A percentile compares a stretch with the other conserved stretches of the same genome.
Conservation (phyloP, 108 stramenopile species). For the Pseudonitzschia delicatissima region DNA sequence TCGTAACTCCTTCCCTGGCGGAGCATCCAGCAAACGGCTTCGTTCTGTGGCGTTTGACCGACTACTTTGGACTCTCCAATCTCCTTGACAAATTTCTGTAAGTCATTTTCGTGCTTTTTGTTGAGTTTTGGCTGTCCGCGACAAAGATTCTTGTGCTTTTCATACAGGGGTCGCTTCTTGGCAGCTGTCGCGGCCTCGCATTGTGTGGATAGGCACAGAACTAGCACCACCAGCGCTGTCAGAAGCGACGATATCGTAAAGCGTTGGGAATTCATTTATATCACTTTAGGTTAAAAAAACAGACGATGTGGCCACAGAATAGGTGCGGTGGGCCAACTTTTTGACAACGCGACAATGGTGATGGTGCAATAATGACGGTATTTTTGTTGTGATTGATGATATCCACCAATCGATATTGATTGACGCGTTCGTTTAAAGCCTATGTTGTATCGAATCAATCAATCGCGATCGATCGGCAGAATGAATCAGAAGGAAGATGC, state of each 20-base stretch:
- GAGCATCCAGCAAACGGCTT: conserved; percentile 64
- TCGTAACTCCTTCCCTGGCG: conserved; percentile 15
- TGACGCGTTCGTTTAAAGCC: too few relatives aligned
- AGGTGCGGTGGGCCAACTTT: too few relatives aligned
- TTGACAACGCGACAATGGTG: too few relatives aligned
- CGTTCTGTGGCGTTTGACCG: conserved; percentile 34
- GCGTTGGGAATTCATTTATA: background rate
- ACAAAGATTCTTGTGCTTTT: conserved; percentile 31
- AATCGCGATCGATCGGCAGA: too few relatives aligned
- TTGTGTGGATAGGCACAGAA: background rate
- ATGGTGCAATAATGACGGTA: too few relatives aligned
- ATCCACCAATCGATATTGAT: too few relatives aligned
- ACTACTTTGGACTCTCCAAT: conserved; percentile 20
- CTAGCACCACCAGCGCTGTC: background rate
- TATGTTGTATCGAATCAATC: too few relatives aligned
- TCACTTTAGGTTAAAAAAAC: too few relatives aligned
- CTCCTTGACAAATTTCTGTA: conserved; percentile 15
- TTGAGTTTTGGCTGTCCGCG: conserved; percentile 17
- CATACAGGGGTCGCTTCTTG: background rate
- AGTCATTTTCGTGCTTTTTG: conserved; percentile 20
- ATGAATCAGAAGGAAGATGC: too few relatives aligned
- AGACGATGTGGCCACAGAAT: too few relatives aligned
- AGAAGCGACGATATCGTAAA: background rate
- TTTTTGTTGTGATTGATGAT: too few relatives aligned
- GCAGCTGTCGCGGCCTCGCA: background rate